Evolutionary conservation across 2,329 filamentous ascomycete species (phyloP).

Genomic region (Phialophora verrucosa): DNA sequence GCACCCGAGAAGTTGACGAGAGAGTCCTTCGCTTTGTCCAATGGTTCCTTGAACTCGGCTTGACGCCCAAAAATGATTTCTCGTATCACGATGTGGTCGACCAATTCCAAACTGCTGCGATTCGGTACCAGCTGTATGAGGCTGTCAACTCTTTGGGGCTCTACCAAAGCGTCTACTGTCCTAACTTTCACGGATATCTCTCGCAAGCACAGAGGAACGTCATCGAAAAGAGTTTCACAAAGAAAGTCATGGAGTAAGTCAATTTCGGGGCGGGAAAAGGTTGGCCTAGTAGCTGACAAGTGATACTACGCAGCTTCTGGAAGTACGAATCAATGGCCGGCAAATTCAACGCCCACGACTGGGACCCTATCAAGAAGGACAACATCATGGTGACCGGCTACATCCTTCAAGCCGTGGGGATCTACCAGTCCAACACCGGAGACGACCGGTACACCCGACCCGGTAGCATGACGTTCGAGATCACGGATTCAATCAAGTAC

Average conservation of each 20-base stretch:
- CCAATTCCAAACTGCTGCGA: constrained; percentile 33
- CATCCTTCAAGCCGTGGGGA: constrained; percentile 27
- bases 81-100: constrained; percentile 34
- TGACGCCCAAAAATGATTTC: constrained; percentile 30
- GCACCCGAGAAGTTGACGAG: constrained; percentile 29
- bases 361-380: constrained; percentile 31
- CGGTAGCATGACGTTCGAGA: constrained; percentile 26
- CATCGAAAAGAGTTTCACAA: constrained; percentile 31
- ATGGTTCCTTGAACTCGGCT: constrained; percentile 27
- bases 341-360: constrained; percentile 33
- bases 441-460: constrained; percentile 27
- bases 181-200: constrained; percentile 33
- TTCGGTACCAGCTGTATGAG: constrained; percentile 35
- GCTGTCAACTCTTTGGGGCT: constrained; percentile 21
- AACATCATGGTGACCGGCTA: constrained; percentile 35
- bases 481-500: constrained; percentile 27
- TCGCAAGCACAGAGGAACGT: constrained; percentile 25
- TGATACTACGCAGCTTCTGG: constrained; percentile 24
- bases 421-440: constrained; percentile 30
- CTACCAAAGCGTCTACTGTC: constrained; percentile 28
- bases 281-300: background rate
- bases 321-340: constrained; percentile 31
- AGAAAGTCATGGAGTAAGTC: constrained; percentile 30
- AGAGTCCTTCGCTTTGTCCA: constrained; percentile 28
- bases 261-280: background rate